A percentile compares a stretch with the other conserved stretches of the same genome.
These are phyloP conservation scores for Marasmius tenuissimus DNA, from an alignment of 1,284 basidiomycete species.

Conservation along the genomic window DNA sequence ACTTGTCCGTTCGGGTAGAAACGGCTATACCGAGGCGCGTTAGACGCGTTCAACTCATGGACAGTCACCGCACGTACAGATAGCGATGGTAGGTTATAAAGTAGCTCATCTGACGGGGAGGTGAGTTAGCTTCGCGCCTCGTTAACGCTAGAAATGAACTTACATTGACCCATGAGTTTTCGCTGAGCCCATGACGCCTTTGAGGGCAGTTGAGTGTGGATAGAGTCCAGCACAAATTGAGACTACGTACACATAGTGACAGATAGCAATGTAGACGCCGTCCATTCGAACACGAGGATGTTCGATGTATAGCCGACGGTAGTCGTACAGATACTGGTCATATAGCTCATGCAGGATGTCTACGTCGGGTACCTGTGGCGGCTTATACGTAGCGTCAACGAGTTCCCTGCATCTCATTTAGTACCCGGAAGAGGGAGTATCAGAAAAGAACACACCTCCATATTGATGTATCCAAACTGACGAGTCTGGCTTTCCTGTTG, in stretches of 20 bases:
- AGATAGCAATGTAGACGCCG: slow-evolving; percentile 88
- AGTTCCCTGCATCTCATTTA: slow-evolving; percentile 40
- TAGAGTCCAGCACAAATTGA: background rate
- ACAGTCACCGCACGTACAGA: slow-evolving; percentile 48
- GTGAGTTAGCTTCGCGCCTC: slow-evolving; percentile 3
- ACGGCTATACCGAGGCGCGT: slow-evolving; percentile 47
- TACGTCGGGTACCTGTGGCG: slow-evolving; percentile 64
- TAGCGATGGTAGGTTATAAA: slow-evolving; percentile 84
- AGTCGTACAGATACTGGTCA: slow-evolving; percentile 57
- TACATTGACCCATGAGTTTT: slow-evolving; percentile 84
- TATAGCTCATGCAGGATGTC: slow-evolving; percentile 49
- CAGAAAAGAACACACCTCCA: slow-evolving; percentile 67
- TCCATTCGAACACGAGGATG: slow-evolving; percentile 83
- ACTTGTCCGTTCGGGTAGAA: slow-evolving; percentile 89
- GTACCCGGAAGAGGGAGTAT: background rate
- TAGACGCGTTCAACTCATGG: background rate
- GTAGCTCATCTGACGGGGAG: slow-evolving; percentile 54
- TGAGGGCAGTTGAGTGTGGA: slow-evolving; percentile 6
- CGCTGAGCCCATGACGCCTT: slow-evolving; percentile 77
- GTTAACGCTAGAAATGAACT: slow-evolving; percentile 25
- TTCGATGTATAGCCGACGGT: slow-evolving; percentile 76
- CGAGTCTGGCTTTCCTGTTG: slow-evolving; percentile 69
- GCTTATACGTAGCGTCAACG: slow-evolving; percentile 61
- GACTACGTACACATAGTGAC: slow-evolving; percentile 73
- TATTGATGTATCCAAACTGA: slow-evolving; percentile 65